phyloP scores from a whole-genome alignment of 352 stramenopile species.

The Phytopythium sindhum region DNA sequence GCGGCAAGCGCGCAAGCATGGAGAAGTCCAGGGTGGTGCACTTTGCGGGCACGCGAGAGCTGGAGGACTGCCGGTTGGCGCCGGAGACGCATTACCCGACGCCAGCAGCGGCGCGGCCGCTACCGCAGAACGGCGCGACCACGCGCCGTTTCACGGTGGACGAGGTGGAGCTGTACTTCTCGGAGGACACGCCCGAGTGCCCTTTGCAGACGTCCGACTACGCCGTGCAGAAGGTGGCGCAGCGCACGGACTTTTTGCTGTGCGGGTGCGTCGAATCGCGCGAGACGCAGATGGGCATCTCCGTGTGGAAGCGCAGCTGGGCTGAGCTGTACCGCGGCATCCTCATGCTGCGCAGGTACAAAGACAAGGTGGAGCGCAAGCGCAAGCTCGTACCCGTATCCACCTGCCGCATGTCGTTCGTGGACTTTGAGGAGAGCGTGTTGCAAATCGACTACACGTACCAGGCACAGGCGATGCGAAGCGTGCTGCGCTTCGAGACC shows the following conservation, averaged over 20 bases:
- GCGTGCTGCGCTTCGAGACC: constrained; percentile 43
- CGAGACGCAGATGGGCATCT: constrained; percentile 38
- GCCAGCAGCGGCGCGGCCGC: constrained; percentile 19
- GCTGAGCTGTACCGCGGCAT: constrained; percentile 70
- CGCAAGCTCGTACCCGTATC: constrained; percentile 49
- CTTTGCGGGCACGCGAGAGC: constrained; percentile 43
- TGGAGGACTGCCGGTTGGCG: constrained; percentile 25
- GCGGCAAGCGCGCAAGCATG: neutral
- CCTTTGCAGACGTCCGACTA: constrained; percentile 36
- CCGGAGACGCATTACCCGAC: constrained; percentile 48
- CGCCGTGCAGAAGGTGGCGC: constrained; percentile 45
- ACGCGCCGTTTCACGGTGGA: constrained; percentile 53
- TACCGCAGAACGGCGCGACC: constrained; percentile 46
- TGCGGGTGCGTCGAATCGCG: constrained; percentile 45
- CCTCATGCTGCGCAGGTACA: constrained; percentile 52
- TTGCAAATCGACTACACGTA: constrained; percentile 61
- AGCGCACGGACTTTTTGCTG: constrained; percentile 46
- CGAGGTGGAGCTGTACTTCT: constrained; percentile 65
- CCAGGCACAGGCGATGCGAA: constrained; percentile 40
- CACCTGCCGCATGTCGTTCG: constrained; percentile 38
- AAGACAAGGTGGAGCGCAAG: constrained; percentile 56
- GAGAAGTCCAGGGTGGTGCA: constrained; percentile 32
- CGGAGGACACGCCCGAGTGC: constrained; percentile 34
- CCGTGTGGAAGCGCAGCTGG: constrained; percentile 52
- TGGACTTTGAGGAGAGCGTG: constrained; percentile 45